Base-by-base conservation (phyloP, 306 rosid genomes). In the Begonia fuchsioides region DNA sequence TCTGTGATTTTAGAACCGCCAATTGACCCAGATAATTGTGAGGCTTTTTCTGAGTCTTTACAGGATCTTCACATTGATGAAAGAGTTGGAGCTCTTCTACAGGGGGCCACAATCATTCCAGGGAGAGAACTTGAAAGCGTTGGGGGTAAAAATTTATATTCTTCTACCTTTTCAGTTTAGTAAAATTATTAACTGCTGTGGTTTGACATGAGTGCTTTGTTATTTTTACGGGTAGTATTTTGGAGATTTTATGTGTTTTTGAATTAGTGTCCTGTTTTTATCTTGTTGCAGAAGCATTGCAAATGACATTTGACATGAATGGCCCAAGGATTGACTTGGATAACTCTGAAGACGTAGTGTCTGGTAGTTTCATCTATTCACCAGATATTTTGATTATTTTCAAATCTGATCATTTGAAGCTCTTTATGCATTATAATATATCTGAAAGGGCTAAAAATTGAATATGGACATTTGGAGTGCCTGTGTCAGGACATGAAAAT, bases 41-140 rank as follows among this genome's bases (percentile, higher is more conserved):
- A 54, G 47, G 60, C 56, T 61, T 58, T 61, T 44, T 66, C 71
- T 71, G 90, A 68, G 68, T 64, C 61, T 46, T 53, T 63, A 43
- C 79, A 68, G 60, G 79, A 85, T 68, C 68, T 79, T 57, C 69
- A 39, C 65, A 85, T 92, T 52, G 98, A 92, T 69, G 79, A 80
- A 76, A 77, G 98, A 74, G 84, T 92, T 44, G 71, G 57, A 50
- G 66, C 76, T 65, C 68, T 92, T 47, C 64, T 85, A 35, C 81
- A 75, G 58, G 93, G 93, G 60, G 60, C 75, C 49, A 64, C 86
- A 63, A 76, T 80, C 71, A 61, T 65, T 77, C 96, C 98, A 57
- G 98, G 96, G 52, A 71, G 72, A 72, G 98, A 92, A 63, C 75
- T 77, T 52, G 87, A 92, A 71, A 73, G 81, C 44, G 53, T 92